Conservation (phyloP, 1,284 basidiomycete genomes). For the Cutaneotrichosporon spelunceum region DNA sequence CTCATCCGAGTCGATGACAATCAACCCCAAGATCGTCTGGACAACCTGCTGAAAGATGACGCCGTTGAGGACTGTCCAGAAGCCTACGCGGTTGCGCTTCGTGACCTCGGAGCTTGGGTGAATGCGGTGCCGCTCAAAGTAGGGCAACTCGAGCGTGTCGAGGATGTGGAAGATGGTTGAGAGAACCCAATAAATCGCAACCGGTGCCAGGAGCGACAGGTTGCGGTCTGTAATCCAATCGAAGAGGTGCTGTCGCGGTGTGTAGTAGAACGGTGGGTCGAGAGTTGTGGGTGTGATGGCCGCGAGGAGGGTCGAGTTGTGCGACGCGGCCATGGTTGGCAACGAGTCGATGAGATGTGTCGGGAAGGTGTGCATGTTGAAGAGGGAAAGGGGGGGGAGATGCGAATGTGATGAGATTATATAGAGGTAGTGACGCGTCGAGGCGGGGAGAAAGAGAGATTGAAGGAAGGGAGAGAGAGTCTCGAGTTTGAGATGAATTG, state of each 20-base stretch:
- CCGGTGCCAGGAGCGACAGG: slow-evolving; percentile 69
- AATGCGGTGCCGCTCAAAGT: slow-evolving; percentile 79
- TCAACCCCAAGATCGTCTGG: slow-evolving; percentile 72
- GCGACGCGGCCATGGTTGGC: slow-evolving; percentile 21
- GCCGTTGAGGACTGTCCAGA: slow-evolving; percentile 66
- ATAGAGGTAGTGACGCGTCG: neutral
- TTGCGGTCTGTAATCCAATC: slow-evolving; percentile 67
- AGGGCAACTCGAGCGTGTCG: slow-evolving; percentile 70
- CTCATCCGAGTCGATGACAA: slow-evolving; percentile 63
- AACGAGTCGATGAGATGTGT: slow-evolving; percentile 17
- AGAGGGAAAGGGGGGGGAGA: neutral
- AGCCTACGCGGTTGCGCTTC: slow-evolving; percentile 71
- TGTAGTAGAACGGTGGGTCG: slow-evolving; percentile 59
- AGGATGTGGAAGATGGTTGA: slow-evolving; percentile 78
- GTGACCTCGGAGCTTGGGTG: slow-evolving; percentile 82
- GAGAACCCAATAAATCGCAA: slow-evolving; percentile 82
- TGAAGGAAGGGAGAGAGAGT: neutral
- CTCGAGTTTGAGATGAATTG: neutral
- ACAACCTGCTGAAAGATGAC: slow-evolving; percentile 81
- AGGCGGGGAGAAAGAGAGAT: neutral
- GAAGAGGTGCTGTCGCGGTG: slow-evolving; percentile 58
- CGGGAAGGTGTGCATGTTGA: slow-evolving; percentile 19
- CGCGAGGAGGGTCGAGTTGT: slow-evolving; percentile 43
- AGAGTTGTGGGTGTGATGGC: slow-evolving; percentile 40
- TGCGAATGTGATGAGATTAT: neutral